Conservation (phyloP, 2,329 filamentous ascomycete genomes). For the Orbilia oligospora region DNA sequence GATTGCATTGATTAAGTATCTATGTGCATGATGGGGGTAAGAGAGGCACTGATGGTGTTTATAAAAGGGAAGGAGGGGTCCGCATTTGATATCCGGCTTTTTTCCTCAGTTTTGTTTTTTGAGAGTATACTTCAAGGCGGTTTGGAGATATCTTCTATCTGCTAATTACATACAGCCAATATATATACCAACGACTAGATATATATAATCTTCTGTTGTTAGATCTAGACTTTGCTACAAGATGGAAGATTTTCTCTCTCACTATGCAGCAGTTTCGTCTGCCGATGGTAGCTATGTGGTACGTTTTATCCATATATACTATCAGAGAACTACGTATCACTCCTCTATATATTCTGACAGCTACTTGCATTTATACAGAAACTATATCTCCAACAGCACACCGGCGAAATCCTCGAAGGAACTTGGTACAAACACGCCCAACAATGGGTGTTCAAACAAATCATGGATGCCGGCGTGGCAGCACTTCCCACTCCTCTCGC, state of each 20-base stretch:
- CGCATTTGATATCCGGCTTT: neutral
- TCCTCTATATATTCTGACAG: too few relatives aligned
- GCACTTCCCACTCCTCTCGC: conserved; percentile 14
- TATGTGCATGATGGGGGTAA: neutral
- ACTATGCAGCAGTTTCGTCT: conserved; percentile 10
- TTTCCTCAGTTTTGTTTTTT: neutral
- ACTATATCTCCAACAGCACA: conserved; percentile 28
- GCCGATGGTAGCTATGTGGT: conserved; percentile 21
- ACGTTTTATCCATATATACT: neutral
- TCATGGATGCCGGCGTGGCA: neutral
- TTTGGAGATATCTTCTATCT: neutral
- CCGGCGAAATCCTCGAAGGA: conserved; percentile 19
- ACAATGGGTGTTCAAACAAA: conserved; percentile 5
- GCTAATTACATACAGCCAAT: neutral
- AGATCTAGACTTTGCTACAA: neutral
- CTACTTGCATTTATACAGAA: neutral
- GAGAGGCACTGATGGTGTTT: neutral
- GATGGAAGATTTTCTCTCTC: neutral
- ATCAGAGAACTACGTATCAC: too few relatives aligned
- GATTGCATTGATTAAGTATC: too few relatives aligned
- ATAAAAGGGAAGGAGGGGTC: neutral
- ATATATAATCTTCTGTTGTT: too few relatives aligned
- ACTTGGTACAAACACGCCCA: conserved; percentile 7
- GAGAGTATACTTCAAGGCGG: neutral
- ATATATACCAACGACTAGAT: too few relatives aligned